Base-by-base conservation (phyloP, 192 early-diverging fungal species). In the Powellomyces hirtus region DNA sequence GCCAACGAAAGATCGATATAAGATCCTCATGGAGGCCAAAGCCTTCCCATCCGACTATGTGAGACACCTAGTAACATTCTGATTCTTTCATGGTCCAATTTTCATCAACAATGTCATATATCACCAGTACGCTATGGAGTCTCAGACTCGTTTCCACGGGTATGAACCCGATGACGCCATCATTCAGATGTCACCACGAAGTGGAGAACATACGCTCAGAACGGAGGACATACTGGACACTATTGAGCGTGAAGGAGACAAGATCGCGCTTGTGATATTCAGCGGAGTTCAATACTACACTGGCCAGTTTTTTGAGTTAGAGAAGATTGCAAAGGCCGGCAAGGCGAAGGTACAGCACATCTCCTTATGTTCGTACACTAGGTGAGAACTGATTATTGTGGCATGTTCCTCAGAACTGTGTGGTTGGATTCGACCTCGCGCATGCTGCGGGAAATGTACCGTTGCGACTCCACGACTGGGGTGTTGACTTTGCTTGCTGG, bases 401-500 rank as follows among this genome's bases (percentile, higher is more conserved):
- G n/a, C 14, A 5, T 14, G 26, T 49, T 49, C 46, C n/a, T 3
- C 26, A 91, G 84, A 93, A 93, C 6, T 95, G 93, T 57, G 70
- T 94, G 40, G 93, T 97, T 2, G 97, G 94, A 1, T 96, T 88
- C 80, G 95, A 99, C 75, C 82, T 99, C 55, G 94, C 95, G 0
- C 97, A 99, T 68, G 97, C 95, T 1, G 93, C 84, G 11, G 97
- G 97, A 37, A 99, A 99, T 81, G 87, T 96, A 0, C 88, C 88
- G 34, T 75, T 97, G 51, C 66, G 84, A 38, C 77, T 99, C 64
- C 94, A 97, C 76, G 93, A 94, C 72, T 99, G 97, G 97, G 80
- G 88, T 35, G 94, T 95, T 11, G 97, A 99, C 72, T 97, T 97
- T 89, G 97, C 96, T 11, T 90, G 89, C 71, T 98, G 96, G 96